Base-by-base conservation (phyloP, 2,329 filamentous ascomycete species). In the Leptographium flavum region DNA sequence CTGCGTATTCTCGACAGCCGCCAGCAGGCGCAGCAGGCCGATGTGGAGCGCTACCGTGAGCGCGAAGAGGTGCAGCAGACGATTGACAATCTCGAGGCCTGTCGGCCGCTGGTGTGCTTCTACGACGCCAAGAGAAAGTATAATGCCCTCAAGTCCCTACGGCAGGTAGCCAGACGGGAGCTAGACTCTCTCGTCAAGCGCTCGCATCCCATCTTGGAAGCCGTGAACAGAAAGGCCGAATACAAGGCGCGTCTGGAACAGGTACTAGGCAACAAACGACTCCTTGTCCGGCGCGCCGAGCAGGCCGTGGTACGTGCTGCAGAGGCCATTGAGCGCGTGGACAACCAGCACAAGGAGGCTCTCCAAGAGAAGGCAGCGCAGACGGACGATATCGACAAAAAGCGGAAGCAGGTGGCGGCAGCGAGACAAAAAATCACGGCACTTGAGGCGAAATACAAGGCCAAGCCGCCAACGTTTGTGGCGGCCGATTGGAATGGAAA, bases 11-110 rank as follows among this genome's bases (percentile, higher is more conserved):
- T 90, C 39, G 79, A 94, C 57, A 71, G 66, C 35, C 78, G 87
- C 25, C 90, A 96, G 51, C 67, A 74, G 49, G 73, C 77, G 42
- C 76, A 93, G 38, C 77, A 84, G 55, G 79, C 76, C 10, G 88
- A 95, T 55, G 87, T 96, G 22, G 81, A 93, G 54, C 79, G 85
- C 51, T 73, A 92, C 56, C 76, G 77, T 41, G 82, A 96, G 59
- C 76, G 87, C 47, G 75, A 81, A 45, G 70, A 76, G 43, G 76
- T 87, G 42, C 68, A 81, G 55, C 65, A 74, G 43, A 75, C 73
- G 46, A 70, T 90, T 5, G 65, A 73, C 23, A 68, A 81, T 39
- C 68, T 94, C 39, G 69, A 82, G 51, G 73, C 73, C 31, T 73
- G 76, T 23, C 73, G 79, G 33, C 76, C 83, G 0, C 66, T 87